Base-by-base conservation (phyloP, 768 basidiomycete genomes). In the Leccinellum luteum region DNA sequence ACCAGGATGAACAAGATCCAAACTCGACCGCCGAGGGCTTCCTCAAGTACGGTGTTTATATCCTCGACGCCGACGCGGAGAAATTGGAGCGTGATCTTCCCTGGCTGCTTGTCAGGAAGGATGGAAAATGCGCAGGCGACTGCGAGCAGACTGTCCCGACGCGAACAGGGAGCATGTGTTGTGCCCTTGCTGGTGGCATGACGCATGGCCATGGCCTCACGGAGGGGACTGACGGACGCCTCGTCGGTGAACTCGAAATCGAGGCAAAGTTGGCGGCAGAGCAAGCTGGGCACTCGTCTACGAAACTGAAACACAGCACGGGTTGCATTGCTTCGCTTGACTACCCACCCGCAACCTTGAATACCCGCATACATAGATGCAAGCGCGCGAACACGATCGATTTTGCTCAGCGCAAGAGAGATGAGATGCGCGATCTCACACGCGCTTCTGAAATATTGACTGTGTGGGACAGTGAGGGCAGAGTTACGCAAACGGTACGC, bases 371-470 rank as follows among this genome's bases (percentile, higher is more conserved):
- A 41, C 69, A 70, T 21, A 61, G 69, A 48, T 70, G 69, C 52
- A 67, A 66, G 62, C 58, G 60, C 34, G 74, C 74, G 4, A 89
- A 89, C 68, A 89, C 87, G 30, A 81, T 92, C 67, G 84, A 92
- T 69, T 93, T 94, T 71, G 85, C 90, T 14, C 81, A 85, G 66
- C 79, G 91, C 32, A 93, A 96, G 75, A 84, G 84, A 72, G 90
- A 92, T 59, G 94, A 95, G 76, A 95, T 94, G 91, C 78, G 89
- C 13, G 89, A 90, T 66, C 75, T 95, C 54, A 96, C 94, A 0
- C 81, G 84, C 57, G 90, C 92, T 7, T 86, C 83, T 21, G 90
- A 92, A 74, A 92, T 95, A 53, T 76, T 88, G 61, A 79, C 79
- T 41, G 63, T 84, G 0, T 74, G 74, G 62, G 50, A 48, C 2